Evolutionary conservation across 768 basidiomycete species (phyloP).

Genomic region (Hygrophoropsis aurantiaca): DNA sequence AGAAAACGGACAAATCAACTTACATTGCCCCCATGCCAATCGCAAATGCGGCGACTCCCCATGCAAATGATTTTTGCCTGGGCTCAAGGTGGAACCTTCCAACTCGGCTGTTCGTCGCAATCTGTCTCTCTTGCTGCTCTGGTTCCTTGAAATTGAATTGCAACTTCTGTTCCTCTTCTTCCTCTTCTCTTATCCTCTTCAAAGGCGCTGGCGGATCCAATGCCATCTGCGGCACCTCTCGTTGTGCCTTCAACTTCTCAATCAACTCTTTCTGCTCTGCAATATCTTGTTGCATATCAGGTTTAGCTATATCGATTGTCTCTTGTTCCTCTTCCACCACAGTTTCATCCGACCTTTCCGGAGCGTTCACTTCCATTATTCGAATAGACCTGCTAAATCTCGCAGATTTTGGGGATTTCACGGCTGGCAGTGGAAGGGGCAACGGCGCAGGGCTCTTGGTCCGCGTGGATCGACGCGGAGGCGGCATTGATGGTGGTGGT

Average conservation of each 20-base stretch:
- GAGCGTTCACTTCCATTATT: slow-evolving; percentile 38
- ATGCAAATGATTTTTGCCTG: slow-evolving; percentile 72
- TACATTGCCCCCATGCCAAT: slow-evolving; percentile 80
- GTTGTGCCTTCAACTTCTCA: slow-evolving; percentile 64
- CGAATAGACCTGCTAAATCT: slow-evolving; percentile 20
- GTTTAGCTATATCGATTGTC: slow-evolving; percentile 54
- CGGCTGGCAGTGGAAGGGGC: slow-evolving; percentile 24
- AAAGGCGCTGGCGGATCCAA: slow-evolving; percentile 23
- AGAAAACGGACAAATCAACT: slow-evolving; percentile 26
- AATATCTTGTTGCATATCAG: slow-evolving; percentile 70
- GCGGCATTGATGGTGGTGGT: slow-evolving; percentile 30
- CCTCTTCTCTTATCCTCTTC: slow-evolving; percentile 52
- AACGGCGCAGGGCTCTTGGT: slow-evolving; percentile 39
- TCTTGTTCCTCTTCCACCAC: slow-evolving; percentile 66
- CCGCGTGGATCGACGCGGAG: slow-evolving; percentile 45
- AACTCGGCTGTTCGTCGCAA: slow-evolving; percentile 66
- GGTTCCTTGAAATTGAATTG: slow-evolving; percentile 71
- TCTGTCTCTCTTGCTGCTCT: slow-evolving; percentile 54
- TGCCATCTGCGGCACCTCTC: slow-evolving; percentile 37
- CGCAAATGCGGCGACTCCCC: slow-evolving; percentile 85
- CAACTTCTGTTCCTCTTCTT: slow-evolving; percentile 48
- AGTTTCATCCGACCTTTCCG: slow-evolving; percentile 61
- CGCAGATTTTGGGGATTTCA: slow-evolving; percentile 34
- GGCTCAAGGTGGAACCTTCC: slow-evolving; percentile 58
- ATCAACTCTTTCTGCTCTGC: slow-evolving; percentile 79